Conservation (phyloP, 164 flowering plant genomes). For the Aristolochia contorta region DNA sequence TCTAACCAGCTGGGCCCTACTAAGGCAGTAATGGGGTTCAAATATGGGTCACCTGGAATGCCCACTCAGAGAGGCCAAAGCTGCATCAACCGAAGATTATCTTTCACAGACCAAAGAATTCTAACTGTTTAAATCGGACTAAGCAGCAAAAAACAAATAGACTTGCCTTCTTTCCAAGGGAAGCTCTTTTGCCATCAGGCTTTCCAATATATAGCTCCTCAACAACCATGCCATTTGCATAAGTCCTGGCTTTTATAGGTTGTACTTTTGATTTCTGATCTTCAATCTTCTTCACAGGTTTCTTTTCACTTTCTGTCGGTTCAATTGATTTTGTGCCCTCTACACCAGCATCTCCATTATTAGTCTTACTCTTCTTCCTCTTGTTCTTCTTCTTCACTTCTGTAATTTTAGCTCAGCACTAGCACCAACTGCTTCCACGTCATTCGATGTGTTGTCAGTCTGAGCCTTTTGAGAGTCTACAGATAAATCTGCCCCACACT, state of each 20-base stretch:
- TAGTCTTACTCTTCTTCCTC: slow-evolving; percentile 34
- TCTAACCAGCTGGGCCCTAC: too few species aligned
- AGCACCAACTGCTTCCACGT: slow-evolving; percentile 9
- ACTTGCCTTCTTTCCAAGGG: slow-evolving; percentile 62
- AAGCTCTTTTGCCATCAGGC: slow-evolving; percentile 82
- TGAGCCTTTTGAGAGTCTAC: slow-evolving; percentile 3
- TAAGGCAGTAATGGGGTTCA: too few species aligned
- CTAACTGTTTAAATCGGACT: too few species aligned
- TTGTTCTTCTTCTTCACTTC: slow-evolving; percentile 62
- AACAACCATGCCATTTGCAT: slow-evolving; percentile 69
- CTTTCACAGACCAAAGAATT: too few species aligned
- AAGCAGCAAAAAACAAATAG: not conserved
- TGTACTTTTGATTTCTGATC: slow-evolving; percentile 26
- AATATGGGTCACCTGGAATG: too few species aligned
- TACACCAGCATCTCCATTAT: slow-evolving; percentile 9
- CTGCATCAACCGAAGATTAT: too few species aligned
- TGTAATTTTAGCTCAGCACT: slow-evolving; percentile 36
- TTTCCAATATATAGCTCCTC: slow-evolving; percentile 84
- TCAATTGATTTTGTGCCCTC: not conserved
- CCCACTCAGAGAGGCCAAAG: not conserved
- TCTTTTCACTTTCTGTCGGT: slow-evolving; percentile 9
- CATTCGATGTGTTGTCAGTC: slow-evolving; percentile 1
- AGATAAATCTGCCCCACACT: slow-evolving; percentile 1
- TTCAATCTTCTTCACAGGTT: slow-evolving; percentile 18
- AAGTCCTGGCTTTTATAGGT: slow-evolving; percentile 44